Conservation (phyloP, 164 flowering plant genomes). For the Santalum album region DNA sequence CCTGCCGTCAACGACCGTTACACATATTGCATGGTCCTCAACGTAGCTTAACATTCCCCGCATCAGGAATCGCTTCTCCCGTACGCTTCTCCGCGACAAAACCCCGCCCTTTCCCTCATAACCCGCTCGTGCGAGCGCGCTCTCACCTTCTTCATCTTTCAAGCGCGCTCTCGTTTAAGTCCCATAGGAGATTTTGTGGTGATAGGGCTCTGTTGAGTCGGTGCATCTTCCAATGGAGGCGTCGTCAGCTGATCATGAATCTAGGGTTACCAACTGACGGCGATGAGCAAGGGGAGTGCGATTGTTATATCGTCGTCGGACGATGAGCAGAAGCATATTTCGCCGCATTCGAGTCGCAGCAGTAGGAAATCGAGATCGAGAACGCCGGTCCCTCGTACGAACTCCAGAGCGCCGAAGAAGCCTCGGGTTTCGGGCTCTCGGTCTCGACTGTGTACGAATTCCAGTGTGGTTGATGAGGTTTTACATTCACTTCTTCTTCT, state of each 20-base stretch:
- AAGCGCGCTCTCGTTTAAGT: no score
- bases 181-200: no score
- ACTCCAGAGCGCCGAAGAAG: slow-evolving; percentile 33
- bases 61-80: no score
- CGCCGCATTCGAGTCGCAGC: slow-evolving; percentile 12
- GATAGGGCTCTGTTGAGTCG: neutral
- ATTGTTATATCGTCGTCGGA: slow-evolving; percentile 48
- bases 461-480: slow-evolving; percentile 15
- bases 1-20: no score
- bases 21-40: no score
- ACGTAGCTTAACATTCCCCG: no score
- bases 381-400: slow-evolving; percentile 22
- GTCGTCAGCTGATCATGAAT: neutral
- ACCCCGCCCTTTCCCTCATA: no score
- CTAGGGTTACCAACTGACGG: slow-evolving; percentile 1
- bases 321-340: slow-evolving; percentile 30
- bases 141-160: no score
- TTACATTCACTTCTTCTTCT: neutral
- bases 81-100: no score
- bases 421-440: slow-evolving; percentile 26
- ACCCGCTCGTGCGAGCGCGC: no score
- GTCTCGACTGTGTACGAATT: slow-evolving; percentile 2
- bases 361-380: slow-evolving; percentile 19
- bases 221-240: neutral
- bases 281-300: slow-evolving; percentile 32